A percentile compares a stretch with the other conserved stretches of the same genome.
Conservation (phyloP, 805 yeast species). For the Barnettozyma siamensis region DNA sequence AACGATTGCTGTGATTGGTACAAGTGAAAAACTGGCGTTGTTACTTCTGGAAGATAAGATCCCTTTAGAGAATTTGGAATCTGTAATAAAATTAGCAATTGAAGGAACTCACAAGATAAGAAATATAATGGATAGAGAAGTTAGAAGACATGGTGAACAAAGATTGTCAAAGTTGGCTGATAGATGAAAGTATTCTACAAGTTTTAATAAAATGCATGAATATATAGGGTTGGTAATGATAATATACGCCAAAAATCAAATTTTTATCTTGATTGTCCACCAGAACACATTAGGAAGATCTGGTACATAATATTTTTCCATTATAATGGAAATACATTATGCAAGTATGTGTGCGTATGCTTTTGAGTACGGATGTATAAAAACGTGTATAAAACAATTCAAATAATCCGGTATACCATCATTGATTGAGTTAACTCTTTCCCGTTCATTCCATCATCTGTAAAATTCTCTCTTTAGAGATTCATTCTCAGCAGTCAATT, state of each 20-base stretch:
- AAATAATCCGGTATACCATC: too few species aligned
- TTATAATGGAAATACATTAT: too few species aligned
- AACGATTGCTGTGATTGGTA: conserved; percentile 82
- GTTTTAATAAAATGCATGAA: not conserved
- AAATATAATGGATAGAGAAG: conserved; percentile 80
- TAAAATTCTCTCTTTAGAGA: conserved; percentile 7
- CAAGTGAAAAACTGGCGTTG: conserved; percentile 70
- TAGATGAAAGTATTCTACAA: conserved; percentile 2
- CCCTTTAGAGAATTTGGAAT: conserved; percentile 75
- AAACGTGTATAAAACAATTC: too few species aligned
- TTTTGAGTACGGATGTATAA: too few species aligned
- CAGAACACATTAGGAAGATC: too few species aligned
- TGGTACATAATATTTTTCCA: too few species aligned
- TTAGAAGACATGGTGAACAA: conserved; percentile 67
- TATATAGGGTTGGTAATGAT: too few species aligned
- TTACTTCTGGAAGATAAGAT: conserved; percentile 77
- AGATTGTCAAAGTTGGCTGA: conserved; percentile 41
- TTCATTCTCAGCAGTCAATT: conserved; percentile 18
- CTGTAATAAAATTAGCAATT: conserved; percentile 72
- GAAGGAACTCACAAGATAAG: conserved; percentile 82
- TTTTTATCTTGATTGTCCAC: too few species aligned
- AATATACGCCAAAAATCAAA: too few species aligned
- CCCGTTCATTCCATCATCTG: not conserved
- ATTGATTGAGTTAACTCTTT: too few species aligned
- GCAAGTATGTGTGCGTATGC: too few species aligned